Percentiles rank a stretch among this genome's conserved stretches.
phyloP scores from a whole-genome alignment of 352 stramenopile species.

The Pythium aristosporum region DNA sequence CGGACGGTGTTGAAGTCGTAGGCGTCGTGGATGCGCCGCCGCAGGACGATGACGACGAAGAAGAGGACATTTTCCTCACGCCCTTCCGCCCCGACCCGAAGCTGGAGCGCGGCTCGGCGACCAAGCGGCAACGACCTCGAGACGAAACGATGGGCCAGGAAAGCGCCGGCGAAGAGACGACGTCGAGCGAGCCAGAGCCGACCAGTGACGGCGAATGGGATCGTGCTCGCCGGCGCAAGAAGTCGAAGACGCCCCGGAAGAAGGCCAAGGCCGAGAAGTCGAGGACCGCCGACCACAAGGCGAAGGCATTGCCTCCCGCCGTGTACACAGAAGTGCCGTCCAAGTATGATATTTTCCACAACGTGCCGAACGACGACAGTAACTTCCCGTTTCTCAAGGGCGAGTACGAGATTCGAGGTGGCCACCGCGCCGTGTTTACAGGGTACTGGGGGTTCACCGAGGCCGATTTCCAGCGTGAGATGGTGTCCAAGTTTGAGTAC shows the following conservation, averaged over 20 bases:
- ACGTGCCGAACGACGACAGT: conserved; percentile 34
- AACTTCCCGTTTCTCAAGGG: conserved; percentile 57
- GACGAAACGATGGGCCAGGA: neutral
- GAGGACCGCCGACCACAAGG: no score
- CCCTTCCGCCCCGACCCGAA: conserved; percentile 3
- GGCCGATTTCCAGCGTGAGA: conserved; percentile 33
- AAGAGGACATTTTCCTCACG: conserved; percentile 26
- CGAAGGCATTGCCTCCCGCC: neutral
- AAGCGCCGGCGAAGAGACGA: conserved; percentile 17
- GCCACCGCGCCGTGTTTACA: conserved; percentile 47
- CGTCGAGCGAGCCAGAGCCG: conserved; percentile 20
- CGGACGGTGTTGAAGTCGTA: conserved; percentile 21
- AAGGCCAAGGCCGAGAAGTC: neutral
- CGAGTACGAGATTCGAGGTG: conserved; percentile 41
- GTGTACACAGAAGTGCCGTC: conserved; percentile 26
- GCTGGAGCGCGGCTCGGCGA: conserved; percentile 27
- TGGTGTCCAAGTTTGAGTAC: conserved; percentile 74
- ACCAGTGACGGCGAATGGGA: conserved; percentile 13
- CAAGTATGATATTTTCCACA: conserved; percentile 53
- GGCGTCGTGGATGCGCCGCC: conserved; percentile 2
- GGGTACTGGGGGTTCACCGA: conserved; percentile 70
- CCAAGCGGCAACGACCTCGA: conserved; percentile 19
- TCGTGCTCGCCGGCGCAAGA: neutral
- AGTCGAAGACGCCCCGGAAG: neutral
- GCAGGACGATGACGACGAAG: conserved; percentile 11